phyloP scores from a whole-genome alignment of 2,329 filamentous ascomycete species.

The Magnaporthiopsis poae region DNA sequence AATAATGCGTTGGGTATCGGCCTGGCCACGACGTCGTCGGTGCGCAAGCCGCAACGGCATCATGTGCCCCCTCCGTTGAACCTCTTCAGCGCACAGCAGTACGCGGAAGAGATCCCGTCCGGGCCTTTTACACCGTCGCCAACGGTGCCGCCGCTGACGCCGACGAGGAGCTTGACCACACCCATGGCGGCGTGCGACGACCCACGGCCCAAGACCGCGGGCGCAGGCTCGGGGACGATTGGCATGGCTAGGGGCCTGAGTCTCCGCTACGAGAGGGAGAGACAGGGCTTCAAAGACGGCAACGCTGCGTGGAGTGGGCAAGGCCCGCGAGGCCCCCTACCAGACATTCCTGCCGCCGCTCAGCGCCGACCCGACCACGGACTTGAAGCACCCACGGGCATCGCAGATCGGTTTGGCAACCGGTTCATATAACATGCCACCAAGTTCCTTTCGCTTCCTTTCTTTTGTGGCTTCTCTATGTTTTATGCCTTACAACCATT shows the following conservation, averaged over 20 bases:
- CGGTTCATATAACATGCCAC: constrained; percentile 21
- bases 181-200: constrained; percentile 14
- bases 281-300: background rate
- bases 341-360: constrained; percentile 7
- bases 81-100: constrained; percentile 15
- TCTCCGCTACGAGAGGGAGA: constrained; percentile 14
- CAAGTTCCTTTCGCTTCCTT: background rate
- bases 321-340: constrained; percentile 5
- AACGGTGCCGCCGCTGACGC: background rate
- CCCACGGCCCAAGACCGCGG: constrained; percentile 7
- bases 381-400: constrained; percentile 16
- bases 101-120: constrained; percentile 13
- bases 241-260: constrained; percentile 25
- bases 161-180: constrained; percentile 4
- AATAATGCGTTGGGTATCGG: background rate
- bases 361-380: constrained; percentile 13
- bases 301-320: background rate
- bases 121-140: constrained; percentile 13
- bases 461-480: background rate
- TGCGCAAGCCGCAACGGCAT: constrained; percentile 7
- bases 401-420: constrained; percentile 24
- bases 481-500: background rate
- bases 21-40: background rate
- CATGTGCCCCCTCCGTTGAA: constrained; percentile 6
- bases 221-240: constrained; percentile 16